Base-by-base conservation (phyloP, 192 early-diverging fungal genomes). In the Podila horticola region DNA sequence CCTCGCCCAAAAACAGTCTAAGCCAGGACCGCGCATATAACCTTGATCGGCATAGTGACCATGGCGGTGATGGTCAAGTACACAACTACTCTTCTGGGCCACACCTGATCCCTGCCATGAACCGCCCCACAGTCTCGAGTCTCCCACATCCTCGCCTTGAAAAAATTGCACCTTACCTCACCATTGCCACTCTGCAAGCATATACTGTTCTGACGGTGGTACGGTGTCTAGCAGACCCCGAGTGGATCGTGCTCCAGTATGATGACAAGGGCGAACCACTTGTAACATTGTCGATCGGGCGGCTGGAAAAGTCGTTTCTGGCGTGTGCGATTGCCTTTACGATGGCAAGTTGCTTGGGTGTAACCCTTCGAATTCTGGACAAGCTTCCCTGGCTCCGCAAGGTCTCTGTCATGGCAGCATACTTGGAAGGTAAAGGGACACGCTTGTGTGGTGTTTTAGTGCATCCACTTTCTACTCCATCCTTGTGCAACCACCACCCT, bases 131-230 rank as follows among this genome's bases (percentile, higher is more conserved):
- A 5, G n/a, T 58, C 9, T 19, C 38, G 1, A 15, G 29, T 5
- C 2, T 73, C 3, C 71, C 77, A 30, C 77, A 73, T 52, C 77
- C 77, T 30, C 61, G 62, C 3, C 49, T 81, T 0, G 67, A 73
- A 52, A 81, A 81, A 28, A 67, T 81, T 17, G 71, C 62, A 2
- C 77, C 77, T 3, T 81, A 73, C 41, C 64, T 81, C 7, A 38
- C 64, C 2, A 81, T 81, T 22, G 70, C 77, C 7, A 73, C 77
- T 5, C 45, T 81, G 34, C 77, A 81, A 22, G 77, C 77, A 0
- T 81, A 81, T 22, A 81, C 77, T 15, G 55, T 81, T 5, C 45
- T 81, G 22, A 81, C 77, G 15, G 77, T 81, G 10, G 77, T 81
- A 2, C 65, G 77, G 7, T 72, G 77, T 34, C 45, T 81, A 24